phyloP scores from a whole-genome alignment of 768 basidiomycete species.

The Suillus sp. region DNA sequence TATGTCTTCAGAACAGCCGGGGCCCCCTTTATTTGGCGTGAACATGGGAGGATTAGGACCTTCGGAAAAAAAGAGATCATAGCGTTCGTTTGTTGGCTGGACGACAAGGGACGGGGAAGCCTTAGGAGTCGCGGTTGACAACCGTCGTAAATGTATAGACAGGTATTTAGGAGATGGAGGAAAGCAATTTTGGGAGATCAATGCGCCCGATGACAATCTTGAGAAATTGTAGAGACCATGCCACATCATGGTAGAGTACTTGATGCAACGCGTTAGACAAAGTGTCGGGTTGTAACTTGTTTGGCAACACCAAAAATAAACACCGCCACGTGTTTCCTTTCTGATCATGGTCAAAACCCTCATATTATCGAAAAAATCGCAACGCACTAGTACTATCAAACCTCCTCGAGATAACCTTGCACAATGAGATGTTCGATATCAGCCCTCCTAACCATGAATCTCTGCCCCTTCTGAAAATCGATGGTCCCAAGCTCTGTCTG shows the following conservation, averaged over 20 bases:
- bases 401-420: constrained; percentile 90
- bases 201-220: neutral
- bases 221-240: constrained; percentile 2
- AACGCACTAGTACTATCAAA: constrained; percentile 39
- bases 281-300: constrained; percentile 21
- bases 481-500: constrained; percentile 91
- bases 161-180: neutral
- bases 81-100: constrained; percentile 8
- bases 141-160: constrained; percentile 11
- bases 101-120: constrained; percentile 24
- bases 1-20: constrained; percentile 30
- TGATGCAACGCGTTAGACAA: neutral
- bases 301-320: constrained; percentile 30
- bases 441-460: constrained; percentile 84
- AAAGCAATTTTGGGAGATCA: neutral
- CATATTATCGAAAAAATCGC: constrained; percentile 6
- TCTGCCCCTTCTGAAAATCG: constrained; percentile 86
- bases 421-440: constrained; percentile 95
- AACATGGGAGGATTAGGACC: constrained; percentile 25
- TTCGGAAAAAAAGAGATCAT: constrained; percentile 12
- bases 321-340: constrained; percentile 17
- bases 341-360: constrained; percentile 1
- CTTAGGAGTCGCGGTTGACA: constrained; percentile 11
- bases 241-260: constrained; percentile 19
- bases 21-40: constrained; percentile 21